Conservation (phyloP, 208 protist genomes). For the Leishmania arabica region DNA sequence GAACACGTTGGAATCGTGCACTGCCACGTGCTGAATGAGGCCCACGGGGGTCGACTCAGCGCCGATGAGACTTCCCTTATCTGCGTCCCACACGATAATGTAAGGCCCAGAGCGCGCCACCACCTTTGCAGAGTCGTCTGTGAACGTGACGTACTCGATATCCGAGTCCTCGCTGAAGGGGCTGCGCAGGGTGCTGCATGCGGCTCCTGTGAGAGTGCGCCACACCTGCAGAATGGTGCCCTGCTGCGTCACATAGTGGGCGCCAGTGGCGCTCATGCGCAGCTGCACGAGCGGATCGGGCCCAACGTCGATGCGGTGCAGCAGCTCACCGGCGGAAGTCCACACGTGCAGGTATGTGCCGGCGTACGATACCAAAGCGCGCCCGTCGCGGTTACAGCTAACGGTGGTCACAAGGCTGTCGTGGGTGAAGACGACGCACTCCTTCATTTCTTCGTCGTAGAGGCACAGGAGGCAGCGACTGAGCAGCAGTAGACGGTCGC, state of each 20-base stretch:
- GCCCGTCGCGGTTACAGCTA: constrained; percentile 60
- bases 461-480: constrained; percentile 50
- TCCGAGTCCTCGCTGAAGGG: constrained; percentile 32
- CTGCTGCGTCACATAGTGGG: constrained; percentile 59
- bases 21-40: constrained; percentile 52
- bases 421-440: constrained; percentile 48
- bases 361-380: constrained; percentile 65
- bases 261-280: constrained; percentile 58
- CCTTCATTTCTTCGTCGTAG: constrained; percentile 42
- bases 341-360: constrained; percentile 71
- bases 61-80: constrained; percentile 44
- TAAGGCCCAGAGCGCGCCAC: constrained; percentile 48
- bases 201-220: constrained; percentile 54
- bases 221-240: constrained; percentile 58
- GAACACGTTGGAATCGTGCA: constrained; percentile 50
- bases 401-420: constrained; percentile 52
- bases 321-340: constrained; percentile 58
- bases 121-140: constrained; percentile 59
- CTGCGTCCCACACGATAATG: constrained; percentile 63
- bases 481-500: constrained; percentile 52
- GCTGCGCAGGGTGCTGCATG: constrained; percentile 38
- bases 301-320: constrained; percentile 62
- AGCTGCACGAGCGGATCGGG: constrained; percentile 60
- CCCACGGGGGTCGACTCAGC: constrained; percentile 55
- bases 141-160: constrained; percentile 54